phyloP scores from a whole-genome alignment of 2,329 filamentous ascomycete species.

The Fusarium napiforme region DNA sequence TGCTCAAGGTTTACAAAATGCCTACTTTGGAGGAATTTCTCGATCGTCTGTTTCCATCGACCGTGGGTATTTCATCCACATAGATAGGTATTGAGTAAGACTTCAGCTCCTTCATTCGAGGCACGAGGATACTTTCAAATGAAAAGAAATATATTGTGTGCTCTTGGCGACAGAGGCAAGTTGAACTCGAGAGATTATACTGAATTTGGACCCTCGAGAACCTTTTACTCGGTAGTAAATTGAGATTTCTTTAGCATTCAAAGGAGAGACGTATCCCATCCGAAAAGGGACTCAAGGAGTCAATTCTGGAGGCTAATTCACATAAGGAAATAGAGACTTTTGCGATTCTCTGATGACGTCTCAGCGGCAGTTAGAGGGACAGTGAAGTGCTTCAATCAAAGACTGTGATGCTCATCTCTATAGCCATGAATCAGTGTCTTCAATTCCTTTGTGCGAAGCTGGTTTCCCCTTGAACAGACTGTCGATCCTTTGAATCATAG shows the following conservation, averaged over 20 bases:
- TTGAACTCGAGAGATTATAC: rapidly evolving
- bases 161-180: rapidly evolving
- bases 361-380: rapidly evolving
- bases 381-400: not conserved
- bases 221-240: rapidly evolving
- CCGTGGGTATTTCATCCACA: rapidly evolving
- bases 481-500: not conserved
- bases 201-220: rapidly evolving
- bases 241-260: rapidly evolving
- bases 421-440: not conserved
- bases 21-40: not conserved
- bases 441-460: rapidly evolving
- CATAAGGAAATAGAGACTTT: rapidly evolving
- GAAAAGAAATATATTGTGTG: rapidly evolving
- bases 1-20: not conserved
- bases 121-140: rapidly evolving
- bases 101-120: rapidly evolving
- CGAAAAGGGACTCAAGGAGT: rapidly evolving
- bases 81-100: rapidly evolving
- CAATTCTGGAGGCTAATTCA: rapidly evolving
- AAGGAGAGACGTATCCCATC: rapidly evolving
- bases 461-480: rapidly evolving
- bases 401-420: rapidly evolving
- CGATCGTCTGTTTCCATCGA: not conserved
- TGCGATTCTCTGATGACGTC: rapidly evolving